Evolutionary conservation across 129 eudicot species (phyloP), one percentile per base, ranked within the genome.

Genomic region (Flaveria ramosissima): DNA sequence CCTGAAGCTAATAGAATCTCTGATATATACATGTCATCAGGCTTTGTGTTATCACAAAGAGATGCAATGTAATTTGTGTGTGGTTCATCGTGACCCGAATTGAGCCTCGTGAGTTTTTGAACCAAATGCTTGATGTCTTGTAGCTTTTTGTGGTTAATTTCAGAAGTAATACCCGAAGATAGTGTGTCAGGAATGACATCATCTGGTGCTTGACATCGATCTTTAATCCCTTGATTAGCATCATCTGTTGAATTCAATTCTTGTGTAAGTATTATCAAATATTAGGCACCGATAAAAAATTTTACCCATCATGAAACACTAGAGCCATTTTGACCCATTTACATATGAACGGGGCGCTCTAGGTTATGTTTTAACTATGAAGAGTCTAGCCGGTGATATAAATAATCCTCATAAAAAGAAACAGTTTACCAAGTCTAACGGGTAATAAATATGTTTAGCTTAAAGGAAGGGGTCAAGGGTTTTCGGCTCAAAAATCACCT

Each of bases 1-100:
- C 98, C 98, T 0, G 98, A 93, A 74, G 97, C 93, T 74, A 93
- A 83, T 60, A 93, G 76, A 61, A 93, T 91, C 80, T 93, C 98
- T 1, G 97, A 90, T 15, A 93, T 84, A 64, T 93, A 93, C 77
- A 96, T 79, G 82, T 93, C 87, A 30, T 90, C 89, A 0, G 92
- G 96, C 45, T 90, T 84, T 14, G 95, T 71, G 88, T 88, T 88
- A 64, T 90, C 94, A 70, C 94, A 92, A 11, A 92, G 86, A 24
- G 92, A 92, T 47, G 96, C 96, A 48, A 92, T 92, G 86, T 92
- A 88, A 72, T 90, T 96, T 3, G 90, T 88, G 42, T 79, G 89
- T 27, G 87, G 86, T 84, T 92, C 96, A 9, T 90, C 88, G 21
- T 90, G 96, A 71, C 68, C 79, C 4, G 96, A 89, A 78, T 88